Percentiles rank a stretch among this genome's conserved stretches.
phyloP scores from a whole-genome alignment of 495 filamentous ascomycete species.

The Neurospora sp. region DNA sequence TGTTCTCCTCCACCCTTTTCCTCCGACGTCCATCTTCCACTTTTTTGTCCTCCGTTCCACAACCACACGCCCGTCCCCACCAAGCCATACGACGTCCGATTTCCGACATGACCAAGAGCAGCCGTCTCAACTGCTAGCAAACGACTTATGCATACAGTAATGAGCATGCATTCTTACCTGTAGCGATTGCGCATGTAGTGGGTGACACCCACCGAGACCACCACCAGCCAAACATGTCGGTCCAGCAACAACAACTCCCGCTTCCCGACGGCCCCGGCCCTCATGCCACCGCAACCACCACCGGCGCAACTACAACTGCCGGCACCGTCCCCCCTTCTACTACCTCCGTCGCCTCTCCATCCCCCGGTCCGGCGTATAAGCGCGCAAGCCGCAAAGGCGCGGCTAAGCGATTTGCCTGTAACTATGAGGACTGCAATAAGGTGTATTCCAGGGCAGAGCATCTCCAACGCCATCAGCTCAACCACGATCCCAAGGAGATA shows the following conservation, averaged over 20 bases:
- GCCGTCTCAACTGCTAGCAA: background rate
- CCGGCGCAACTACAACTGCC: background rate
- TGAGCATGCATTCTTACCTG: background rate
- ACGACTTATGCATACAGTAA: background rate
- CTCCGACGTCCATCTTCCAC: background rate
- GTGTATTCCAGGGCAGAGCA: slow-evolving; percentile 93
- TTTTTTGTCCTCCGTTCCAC: background rate
- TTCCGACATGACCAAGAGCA: background rate
- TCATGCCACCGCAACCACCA: background rate
- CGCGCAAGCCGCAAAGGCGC: slow-evolving; percentile 42
- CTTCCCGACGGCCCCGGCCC: background rate
- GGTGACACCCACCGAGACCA: background rate
- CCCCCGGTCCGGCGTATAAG: slow-evolving; percentile 23
- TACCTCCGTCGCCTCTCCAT: background rate
- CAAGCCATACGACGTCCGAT: background rate
- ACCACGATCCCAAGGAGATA: slow-evolving; percentile 84
- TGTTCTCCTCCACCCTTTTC: background rate
- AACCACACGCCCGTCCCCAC: background rate
- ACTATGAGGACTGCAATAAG: slow-evolving; percentile 80
- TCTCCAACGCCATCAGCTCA: slow-evolving; percentile 51
- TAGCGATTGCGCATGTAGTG: background rate
- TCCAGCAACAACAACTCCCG: background rate
- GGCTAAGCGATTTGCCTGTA: slow-evolving; percentile 60
- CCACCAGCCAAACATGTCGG: background rate
- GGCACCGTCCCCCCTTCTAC: background rate